Evolutionary conservation across 148 eudicot genomes (phyloP), one percentile per base, ranked within the genome.

Genomic region (Rheum nobile): DNA sequence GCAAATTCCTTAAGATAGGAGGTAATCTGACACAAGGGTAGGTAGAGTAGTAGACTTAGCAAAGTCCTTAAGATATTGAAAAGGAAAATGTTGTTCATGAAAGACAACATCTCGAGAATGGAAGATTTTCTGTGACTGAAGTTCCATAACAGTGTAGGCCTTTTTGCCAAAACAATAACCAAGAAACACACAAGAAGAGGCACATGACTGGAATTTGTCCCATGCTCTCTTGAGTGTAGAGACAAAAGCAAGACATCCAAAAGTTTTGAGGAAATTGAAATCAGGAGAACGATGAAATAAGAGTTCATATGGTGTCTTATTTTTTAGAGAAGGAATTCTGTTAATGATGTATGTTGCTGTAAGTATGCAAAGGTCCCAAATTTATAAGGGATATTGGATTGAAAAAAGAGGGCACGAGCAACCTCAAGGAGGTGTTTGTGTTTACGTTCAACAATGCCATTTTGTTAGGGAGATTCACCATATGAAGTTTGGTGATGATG

Each of bases 381-480:
- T 0, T 28, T 41, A 12, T 67, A 2, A 1, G 71, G 75, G 0
- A 57, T 32, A 16, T 44, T 50, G 6, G 74, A 71, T 9, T 55
- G 69, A 21, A 41, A 41, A 9, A 41, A 41, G 1, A 41, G 6
- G 6, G 10, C 43, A 2, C 43, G 10, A 8, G 43, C 5, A 3
- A 41, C 43, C 10, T 41, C 5, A 0, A 41, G 6, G 10, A 41
- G 43, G 43, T 41, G 43, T 9, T 41, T 41, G 11, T 41, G 43
- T 8, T 41, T 41, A 2, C 43, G 2, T 8, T 41, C 43, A 6
- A 72, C 74, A 9, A 76, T 7, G 3, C 70, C 74, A 39, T 71
- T 71, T 22, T 75, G 73, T 47, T 75, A 65, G 7, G 73, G 78
- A 8, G 72, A 43, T 0, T 26, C n/a, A 4, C 55, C 31, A 48